Evolutionary conservation across 129 eudicot genomes (phyloP).

Genomic region (Pittosporum tobira): DNA sequence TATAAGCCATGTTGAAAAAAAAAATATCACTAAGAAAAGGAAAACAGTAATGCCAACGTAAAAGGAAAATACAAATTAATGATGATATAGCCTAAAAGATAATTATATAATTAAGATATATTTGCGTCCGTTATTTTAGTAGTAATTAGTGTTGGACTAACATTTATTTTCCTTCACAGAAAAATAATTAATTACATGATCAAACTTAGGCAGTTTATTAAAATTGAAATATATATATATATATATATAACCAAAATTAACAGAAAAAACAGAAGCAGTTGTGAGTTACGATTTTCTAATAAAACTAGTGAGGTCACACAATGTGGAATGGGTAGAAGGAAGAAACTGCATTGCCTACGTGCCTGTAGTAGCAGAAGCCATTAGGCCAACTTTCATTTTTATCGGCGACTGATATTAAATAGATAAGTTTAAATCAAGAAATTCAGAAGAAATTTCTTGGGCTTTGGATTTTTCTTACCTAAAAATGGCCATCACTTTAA

Average conservation of each 20-base stretch:
- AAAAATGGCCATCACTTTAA: conserved; percentile 7
- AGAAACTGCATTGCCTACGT: conserved; percentile 21
- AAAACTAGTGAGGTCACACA: conserved; percentile 11
- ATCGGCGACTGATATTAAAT: not conserved
- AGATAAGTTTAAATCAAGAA: not conserved
- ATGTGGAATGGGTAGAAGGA: conserved; percentile 1
- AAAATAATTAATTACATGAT: too few relatives aligned
- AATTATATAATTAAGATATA: too few relatives aligned
- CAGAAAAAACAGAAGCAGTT: not conserved
- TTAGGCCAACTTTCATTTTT: not conserved
- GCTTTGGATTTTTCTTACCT: conserved; percentile 20
- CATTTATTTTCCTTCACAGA: too few relatives aligned
- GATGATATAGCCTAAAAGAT: too few relatives aligned
- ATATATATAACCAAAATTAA: not conserved
- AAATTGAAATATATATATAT: too few relatives aligned
- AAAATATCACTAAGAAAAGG: too few relatives aligned
- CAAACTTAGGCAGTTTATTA: too few relatives aligned
- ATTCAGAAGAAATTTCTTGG: conserved; percentile 19
- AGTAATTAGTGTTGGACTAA: too few relatives aligned
- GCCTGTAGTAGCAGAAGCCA: conserved; percentile 9
- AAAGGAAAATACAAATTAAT: too few relatives aligned
- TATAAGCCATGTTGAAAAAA: too few relatives aligned
- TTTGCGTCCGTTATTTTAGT: too few relatives aligned
- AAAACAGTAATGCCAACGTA: too few relatives aligned
- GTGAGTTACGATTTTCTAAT: not conserved